phyloP scores from a whole-genome alignment of 345 rosid species.

The Raphanus raphanistrum region DNA sequence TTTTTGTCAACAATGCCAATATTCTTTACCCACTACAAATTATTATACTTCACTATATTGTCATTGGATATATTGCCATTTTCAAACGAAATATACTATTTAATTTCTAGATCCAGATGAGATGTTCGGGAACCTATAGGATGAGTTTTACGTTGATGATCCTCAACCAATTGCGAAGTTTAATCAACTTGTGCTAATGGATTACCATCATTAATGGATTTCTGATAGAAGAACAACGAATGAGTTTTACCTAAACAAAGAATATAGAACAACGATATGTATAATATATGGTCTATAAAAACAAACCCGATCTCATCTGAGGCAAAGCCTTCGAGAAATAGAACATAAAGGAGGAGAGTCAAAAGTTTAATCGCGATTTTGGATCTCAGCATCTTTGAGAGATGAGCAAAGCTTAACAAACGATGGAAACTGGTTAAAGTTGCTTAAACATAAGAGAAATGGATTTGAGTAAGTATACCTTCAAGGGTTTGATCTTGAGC shows the following conservation, averaged over 20 bases:
- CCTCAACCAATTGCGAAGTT: not conserved
- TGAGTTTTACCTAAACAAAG: constrained; percentile 4
- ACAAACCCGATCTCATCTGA: not conserved
- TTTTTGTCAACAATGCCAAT: not conserved
- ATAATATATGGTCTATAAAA: not conserved
- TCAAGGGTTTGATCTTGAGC: constrained; percentile 32
- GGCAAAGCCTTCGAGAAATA: not conserved
- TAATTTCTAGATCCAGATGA: constrained; percentile 27
- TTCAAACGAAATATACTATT: not conserved
- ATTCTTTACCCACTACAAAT: not conserved
- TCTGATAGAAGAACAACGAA: not conserved
- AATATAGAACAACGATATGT: not conserved
- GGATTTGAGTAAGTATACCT: constrained; percentile 22
- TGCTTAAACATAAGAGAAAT: not conserved
- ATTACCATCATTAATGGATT: not conserved
- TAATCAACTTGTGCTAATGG: not conserved
- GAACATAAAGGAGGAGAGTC: not conserved
- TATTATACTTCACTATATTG: not conserved
- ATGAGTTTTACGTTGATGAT: not conserved
- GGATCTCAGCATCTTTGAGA: constrained; percentile 25
- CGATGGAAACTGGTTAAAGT: not conserved
- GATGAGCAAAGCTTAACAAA: not conserved
- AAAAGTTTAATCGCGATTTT: not conserved
- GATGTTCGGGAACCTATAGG: not conserved
- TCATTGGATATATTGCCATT: not conserved